phyloP scores from a whole-genome alignment of 352 stramenopile species.

The Phytophthora hybrid region DNA sequence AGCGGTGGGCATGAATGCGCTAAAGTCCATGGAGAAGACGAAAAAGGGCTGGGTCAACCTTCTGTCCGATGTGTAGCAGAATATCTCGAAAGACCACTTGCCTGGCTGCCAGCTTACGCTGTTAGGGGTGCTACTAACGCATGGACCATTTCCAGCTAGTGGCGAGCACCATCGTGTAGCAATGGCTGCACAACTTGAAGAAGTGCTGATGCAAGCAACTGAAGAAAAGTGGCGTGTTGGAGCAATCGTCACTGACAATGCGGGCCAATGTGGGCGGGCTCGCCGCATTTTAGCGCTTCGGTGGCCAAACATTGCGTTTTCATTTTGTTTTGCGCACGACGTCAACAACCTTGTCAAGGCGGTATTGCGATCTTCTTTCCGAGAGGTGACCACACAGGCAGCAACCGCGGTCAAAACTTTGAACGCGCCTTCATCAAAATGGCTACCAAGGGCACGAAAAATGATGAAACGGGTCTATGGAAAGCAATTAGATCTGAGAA shows the following conservation, averaged over 20 bases:
- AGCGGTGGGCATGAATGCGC: neutral
- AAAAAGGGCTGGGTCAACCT: slow-evolving; percentile 14
- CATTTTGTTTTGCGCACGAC: slow-evolving; percentile 11
- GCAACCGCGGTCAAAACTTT: slow-evolving; percentile 2
- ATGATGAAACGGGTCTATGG: neutral
- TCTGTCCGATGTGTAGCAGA: slow-evolving; percentile 12
- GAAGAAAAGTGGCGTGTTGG: slow-evolving; percentile 6
- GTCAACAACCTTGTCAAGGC: slow-evolving; percentile 11
- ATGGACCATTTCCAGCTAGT: neutral
- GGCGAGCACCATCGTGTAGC: slow-evolving; percentile 11
- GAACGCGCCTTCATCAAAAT: slow-evolving; percentile 12
- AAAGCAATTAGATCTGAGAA: neutral
- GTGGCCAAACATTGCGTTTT: neutral
- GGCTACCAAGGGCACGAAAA: neutral
- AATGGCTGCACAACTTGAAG: slow-evolving; percentile 7
- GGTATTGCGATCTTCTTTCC: slow-evolving; percentile 6
- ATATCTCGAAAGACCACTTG: slow-evolving; percentile 10
- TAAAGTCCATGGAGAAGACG: neutral
- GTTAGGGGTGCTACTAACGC: neutral
- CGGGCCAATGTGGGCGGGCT: neutral
- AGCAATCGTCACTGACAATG: slow-evolving; percentile 18
- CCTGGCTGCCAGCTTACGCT: slow-evolving; percentile 11
- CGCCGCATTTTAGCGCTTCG: too few species aligned
- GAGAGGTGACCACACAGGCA: neutral
- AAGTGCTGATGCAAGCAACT: slow-evolving; percentile 1